phyloP scores from a whole-genome alignment of 192 early-diverging fungal species.

The Rhizoclosmatium sp. region DNA sequence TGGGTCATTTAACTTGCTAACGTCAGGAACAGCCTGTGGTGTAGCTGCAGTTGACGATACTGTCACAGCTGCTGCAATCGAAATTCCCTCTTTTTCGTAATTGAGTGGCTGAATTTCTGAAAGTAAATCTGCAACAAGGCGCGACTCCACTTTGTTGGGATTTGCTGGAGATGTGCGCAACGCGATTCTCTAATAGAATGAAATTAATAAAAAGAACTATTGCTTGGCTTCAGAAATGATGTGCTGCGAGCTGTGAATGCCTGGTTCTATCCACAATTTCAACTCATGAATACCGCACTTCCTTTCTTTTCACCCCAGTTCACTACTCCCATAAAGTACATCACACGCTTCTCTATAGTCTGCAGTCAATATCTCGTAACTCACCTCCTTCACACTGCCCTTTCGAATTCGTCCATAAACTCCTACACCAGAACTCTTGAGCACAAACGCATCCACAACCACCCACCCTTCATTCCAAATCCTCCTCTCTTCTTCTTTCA shows the following conservation, averaged over 20 bases:
- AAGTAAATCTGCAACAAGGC: neutral
- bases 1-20: slow-evolving; percentile 55
- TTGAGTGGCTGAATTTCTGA: neutral
- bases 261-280: neutral
- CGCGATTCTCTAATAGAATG: neutral
- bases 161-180: neutral
- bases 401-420: slow-evolving; percentile 15
- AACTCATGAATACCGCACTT: neutral
- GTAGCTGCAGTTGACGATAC: neutral
- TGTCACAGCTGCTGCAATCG: neutral
- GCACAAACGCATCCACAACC: slow-evolving; percentile 13
- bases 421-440: neutral
- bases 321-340: too few relatives aligned
- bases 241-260: neutral
- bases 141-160: neutral
- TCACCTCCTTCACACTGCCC: slow-evolving; percentile 15
- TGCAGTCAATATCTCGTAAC: too few relatives aligned
- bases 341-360: too few relatives aligned
- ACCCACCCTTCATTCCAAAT: slow-evolving; percentile 3
- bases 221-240: neutral
- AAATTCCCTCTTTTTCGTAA: too few relatives aligned
- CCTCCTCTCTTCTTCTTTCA: neutral
- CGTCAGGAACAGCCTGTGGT: neutral
- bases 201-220: neutral
- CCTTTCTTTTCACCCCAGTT: neutral